phyloP scores from a whole-genome alignment of 768 basidiomycete species.

The Phaffia australis region DNA sequence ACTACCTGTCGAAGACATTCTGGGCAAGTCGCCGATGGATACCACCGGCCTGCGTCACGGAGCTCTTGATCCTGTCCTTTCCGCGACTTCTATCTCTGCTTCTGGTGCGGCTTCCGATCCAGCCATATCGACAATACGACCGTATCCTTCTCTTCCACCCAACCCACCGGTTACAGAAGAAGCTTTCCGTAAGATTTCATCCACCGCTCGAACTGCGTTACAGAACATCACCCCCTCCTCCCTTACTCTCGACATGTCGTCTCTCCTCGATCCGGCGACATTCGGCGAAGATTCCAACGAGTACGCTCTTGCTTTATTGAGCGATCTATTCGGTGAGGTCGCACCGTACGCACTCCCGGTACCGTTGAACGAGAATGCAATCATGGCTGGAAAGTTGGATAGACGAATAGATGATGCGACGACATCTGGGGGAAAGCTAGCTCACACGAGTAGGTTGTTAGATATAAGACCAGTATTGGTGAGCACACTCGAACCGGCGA shows the following conservation, averaged over 20 bases:
- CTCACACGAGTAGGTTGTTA: conserved; percentile 68
- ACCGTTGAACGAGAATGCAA: conserved; percentile 5
- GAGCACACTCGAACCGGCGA: conserved; percentile 70
- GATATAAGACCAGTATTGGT: conserved; percentile 69
- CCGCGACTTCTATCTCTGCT: neutral
- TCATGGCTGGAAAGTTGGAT: conserved; percentile 47
- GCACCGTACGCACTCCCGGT: conserved; percentile 12
- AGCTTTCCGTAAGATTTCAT: too few relatives aligned
- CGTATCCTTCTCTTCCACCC: neutral
- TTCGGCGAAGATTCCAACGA: neutral
- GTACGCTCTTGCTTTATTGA: neutral
- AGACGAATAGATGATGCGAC: conserved; percentile 63
- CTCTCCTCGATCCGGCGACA: neutral
- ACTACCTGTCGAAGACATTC: conserved; percentile 21
- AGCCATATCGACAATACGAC: neutral
- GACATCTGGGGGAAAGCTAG: conserved; percentile 56
- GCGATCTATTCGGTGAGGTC: conserved; percentile 23
- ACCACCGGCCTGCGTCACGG: neutral
- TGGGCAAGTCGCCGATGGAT: neutral
- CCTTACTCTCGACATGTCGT: neutral
- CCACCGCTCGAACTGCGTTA: too few relatives aligned
- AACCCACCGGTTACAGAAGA: neutral
- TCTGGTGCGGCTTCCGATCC: neutral
- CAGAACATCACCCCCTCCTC: conserved; percentile 5
- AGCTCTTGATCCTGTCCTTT: conserved; percentile 2